Percentiles rank a stretch among this genome's conserved stretches.
phyloP scores from a whole-genome alignment of 129 eudicot species.

The Pulicaria dysenterica region DNA sequence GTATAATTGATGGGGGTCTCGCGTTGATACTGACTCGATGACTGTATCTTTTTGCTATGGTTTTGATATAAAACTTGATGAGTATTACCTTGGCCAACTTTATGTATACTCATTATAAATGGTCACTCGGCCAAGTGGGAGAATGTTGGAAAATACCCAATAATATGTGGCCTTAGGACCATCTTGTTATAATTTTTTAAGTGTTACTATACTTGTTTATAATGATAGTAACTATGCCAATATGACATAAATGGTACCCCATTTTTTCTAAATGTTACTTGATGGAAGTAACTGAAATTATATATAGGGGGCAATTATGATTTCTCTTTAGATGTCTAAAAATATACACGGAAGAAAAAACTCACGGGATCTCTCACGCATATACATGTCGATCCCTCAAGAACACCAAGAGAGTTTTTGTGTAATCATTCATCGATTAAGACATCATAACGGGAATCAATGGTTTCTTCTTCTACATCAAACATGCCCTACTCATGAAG shows the following conservation, averaged over 20 bases:
- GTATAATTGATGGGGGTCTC: constrained; percentile 9
- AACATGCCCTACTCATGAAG: neutral
- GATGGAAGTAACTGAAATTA: neutral
- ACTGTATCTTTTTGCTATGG: neutral
- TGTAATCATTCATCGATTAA: neutral
- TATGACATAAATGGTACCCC: neutral
- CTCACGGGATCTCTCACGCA: neutral
- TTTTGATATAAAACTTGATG: neutral
- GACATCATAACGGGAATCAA: neutral
- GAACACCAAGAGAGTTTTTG: neutral
- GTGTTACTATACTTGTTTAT: too few species aligned
- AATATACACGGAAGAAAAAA: too few species aligned
- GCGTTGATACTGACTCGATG: neutral
- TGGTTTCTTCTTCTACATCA: neutral
- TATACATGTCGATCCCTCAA: neutral
- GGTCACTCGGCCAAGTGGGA: constrained; percentile 2
- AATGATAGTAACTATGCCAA: too few species aligned
- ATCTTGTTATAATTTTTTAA: too few species aligned
- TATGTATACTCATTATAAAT: neutral
- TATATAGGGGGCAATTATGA: neutral
- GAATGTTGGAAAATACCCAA: neutral
- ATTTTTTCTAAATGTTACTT: neutral
- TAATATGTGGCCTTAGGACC: too few species aligned
- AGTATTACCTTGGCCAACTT: neutral
- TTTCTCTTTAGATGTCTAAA: neutral